Evolutionary conservation across 2,329 filamentous ascomycete genomes (phyloP).

Genomic region (Fusarium lateritium): DNA sequence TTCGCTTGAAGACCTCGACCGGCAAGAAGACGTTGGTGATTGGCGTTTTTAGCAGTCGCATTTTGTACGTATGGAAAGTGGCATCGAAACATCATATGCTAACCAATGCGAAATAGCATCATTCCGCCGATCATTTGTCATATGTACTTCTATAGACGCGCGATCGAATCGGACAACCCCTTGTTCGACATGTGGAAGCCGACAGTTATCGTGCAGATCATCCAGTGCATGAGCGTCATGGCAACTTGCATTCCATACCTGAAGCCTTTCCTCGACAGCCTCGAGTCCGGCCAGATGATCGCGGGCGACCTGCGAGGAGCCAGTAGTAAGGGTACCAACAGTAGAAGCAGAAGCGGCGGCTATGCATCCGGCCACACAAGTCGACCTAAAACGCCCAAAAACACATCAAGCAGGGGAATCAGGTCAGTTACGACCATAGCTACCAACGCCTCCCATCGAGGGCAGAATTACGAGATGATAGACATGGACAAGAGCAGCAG

Average conservation of each 20-base stretch:
- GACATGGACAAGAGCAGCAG: not conserved
- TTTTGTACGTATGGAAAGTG: conserved; percentile 14
- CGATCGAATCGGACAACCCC: conserved; percentile 22
- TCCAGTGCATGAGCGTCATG: conserved; percentile 43
- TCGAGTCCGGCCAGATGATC: conserved; percentile 43
- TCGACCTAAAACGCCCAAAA: no score
- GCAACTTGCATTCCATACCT: conserved; percentile 43
- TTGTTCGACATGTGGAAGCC: conserved; percentile 42
- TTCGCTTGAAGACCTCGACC: conserved; percentile 15
- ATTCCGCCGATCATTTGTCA: conserved; percentile 41
- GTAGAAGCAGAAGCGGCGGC: conserved; percentile 20
- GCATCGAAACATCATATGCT: not conserved
- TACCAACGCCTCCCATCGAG: not conserved
- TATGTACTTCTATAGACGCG: conserved; percentile 35
- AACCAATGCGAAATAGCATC: conserved; percentile 24
- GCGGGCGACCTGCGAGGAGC: conserved; percentile 33
- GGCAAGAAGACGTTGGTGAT: conserved; percentile 30
- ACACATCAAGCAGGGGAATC: not conserved
- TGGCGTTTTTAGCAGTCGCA: conserved; percentile 29
- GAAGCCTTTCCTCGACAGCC: conserved; percentile 43
- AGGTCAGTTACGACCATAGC: not conserved
- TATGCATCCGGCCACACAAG: not conserved
- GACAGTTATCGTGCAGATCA: conserved; percentile 34
- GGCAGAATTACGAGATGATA: not conserved
- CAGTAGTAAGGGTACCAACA: conserved; percentile 27